phyloP scores from a whole-genome alignment of 176 grass and related monocot species.

The Hyparrhenia diplandra region DNA sequence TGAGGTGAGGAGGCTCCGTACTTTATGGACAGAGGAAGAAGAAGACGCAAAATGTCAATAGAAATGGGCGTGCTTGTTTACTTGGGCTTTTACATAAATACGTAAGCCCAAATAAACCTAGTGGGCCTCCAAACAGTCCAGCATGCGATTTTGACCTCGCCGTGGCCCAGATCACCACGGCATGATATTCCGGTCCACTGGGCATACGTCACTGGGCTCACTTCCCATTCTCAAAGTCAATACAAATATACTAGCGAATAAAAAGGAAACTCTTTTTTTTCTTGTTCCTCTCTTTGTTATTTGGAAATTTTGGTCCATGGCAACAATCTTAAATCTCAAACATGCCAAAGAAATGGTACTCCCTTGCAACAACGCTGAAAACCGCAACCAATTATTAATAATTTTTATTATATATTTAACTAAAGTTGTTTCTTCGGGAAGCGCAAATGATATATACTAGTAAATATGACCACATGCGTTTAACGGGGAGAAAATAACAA shows the following conservation, averaged over 20 bases:
- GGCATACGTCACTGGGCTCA: not conserved
- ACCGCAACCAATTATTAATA: too few relatives aligned
- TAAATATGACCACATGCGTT: too few relatives aligned
- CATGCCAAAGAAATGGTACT: not conserved
- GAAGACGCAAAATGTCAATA: not conserved
- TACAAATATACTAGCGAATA: too few relatives aligned
- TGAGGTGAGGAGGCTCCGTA: not conserved
- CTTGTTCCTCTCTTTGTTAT: not conserved
- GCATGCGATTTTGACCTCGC: not conserved
- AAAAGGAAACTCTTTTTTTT: too few relatives aligned
- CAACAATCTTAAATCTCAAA: not conserved
- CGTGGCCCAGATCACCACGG: too few relatives aligned
- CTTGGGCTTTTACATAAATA: not conserved
- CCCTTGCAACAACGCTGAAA: too few relatives aligned
- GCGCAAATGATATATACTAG: too few relatives aligned
- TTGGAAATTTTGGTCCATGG: not conserved
- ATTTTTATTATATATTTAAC: too few relatives aligned
- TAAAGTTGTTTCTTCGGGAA: too few relatives aligned
- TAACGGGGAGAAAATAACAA: too few relatives aligned
- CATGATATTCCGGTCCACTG: not conserved
- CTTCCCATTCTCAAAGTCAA: not conserved
- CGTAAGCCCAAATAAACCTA: not conserved
- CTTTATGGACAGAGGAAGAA: not conserved
- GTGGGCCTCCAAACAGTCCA: not conserved
- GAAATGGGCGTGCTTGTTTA: not conserved